These are phyloP conservation scores for Malassezia japonica DNA, from an alignment of 1,284 basidiomycete genomes.

Conservation along the genomic window DNA sequence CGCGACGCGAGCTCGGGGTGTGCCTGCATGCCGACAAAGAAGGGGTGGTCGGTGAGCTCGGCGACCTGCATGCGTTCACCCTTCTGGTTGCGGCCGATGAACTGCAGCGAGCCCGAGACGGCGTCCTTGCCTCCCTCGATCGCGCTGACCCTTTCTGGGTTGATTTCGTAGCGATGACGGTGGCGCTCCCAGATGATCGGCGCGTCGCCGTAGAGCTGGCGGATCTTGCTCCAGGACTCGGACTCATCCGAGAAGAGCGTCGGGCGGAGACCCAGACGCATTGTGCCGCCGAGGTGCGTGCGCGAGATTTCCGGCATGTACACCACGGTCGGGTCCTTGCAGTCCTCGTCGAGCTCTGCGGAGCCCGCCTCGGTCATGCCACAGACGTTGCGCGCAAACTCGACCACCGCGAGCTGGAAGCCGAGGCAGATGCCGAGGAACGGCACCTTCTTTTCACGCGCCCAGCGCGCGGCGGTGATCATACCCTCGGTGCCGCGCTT, in stretches of 20 bases:
- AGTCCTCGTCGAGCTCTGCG: conserved; percentile 62
- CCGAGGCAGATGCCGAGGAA: conserved; percentile 96
- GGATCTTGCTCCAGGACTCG: conserved; percentile 52
- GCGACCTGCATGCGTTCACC: conserved; percentile 96
- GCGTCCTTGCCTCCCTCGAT: conserved; percentile 52
- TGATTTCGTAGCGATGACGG: conserved; percentile 93
- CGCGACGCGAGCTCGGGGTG: conserved; percentile 98
- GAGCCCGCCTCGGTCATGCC: conserved; percentile 68
- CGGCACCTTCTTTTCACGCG: conserved; percentile 84
- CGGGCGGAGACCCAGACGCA: conserved; percentile 88
- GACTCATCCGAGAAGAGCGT: conserved; percentile 70
- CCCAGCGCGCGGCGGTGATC: conserved; percentile 93
- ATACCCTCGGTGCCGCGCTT: conserved; percentile 89
- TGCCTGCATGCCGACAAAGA: conserved; percentile 87
- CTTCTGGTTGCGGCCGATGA: conserved; percentile 86
- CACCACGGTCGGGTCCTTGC: conserved; percentile 66
- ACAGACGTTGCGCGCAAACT: conserved; percentile 82
- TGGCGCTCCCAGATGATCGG: conserved; percentile 90
- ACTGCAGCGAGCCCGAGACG: conserved; percentile 47
- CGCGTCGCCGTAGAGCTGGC: conserved; percentile 75
- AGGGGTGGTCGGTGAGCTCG: conserved; percentile 81
- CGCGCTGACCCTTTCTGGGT: conserved; percentile 71
- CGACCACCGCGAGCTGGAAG: conserved; percentile 92
- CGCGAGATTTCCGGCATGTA: conserved; percentile 99
- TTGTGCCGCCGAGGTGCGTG: conserved; percentile 96